Percentiles rank a stretch among this genome's conserved stretches.
phyloP scores from a whole-genome alignment of 441 rosid species.

The Populus hybrid region DNA sequence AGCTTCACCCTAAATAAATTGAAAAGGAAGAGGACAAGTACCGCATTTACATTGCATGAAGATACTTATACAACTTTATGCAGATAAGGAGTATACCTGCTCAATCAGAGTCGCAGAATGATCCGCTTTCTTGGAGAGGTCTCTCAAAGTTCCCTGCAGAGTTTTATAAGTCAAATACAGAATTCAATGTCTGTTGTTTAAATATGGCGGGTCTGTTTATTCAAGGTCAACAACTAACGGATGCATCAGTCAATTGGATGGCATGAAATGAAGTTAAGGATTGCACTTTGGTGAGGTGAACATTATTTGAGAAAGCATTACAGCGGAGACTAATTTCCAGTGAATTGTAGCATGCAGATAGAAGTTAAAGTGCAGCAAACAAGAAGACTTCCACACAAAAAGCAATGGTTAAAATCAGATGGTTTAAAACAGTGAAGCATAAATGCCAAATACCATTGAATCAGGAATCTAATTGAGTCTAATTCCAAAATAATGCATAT shows the following conservation, averaged over 20 bases:
- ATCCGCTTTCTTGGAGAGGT: constrained; percentile 56
- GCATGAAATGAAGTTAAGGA: not conserved
- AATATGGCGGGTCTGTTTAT: not conserved
- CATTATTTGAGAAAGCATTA: not conserved
- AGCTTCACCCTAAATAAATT: constrained; percentile 42
- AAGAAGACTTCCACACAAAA: not conserved
- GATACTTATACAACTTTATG: not conserved
- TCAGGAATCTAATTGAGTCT: not conserved
- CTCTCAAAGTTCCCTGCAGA: constrained; percentile 67
- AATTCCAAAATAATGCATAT: not conserved
- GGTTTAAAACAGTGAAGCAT: not conserved
- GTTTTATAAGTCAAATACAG: constrained; percentile 4
- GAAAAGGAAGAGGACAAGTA: not conserved
- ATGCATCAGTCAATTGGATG: not conserved
- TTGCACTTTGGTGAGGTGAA: not conserved
- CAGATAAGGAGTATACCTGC: constrained; percentile 35
- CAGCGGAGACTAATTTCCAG: not conserved
- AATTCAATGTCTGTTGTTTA: not conserved
- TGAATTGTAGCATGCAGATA: not conserved
- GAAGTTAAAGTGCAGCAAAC: not conserved
- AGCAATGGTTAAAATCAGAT: not conserved
- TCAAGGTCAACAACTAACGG: too few relatives aligned
- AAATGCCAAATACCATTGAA: not conserved
- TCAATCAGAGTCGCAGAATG: constrained; percentile 39
- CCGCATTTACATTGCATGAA: not conserved